These are phyloP conservation scores for Fusarium hostae DNA, from an alignment of 2,329 filamentous ascomycete species.

Conservation along the genomic window DNA sequence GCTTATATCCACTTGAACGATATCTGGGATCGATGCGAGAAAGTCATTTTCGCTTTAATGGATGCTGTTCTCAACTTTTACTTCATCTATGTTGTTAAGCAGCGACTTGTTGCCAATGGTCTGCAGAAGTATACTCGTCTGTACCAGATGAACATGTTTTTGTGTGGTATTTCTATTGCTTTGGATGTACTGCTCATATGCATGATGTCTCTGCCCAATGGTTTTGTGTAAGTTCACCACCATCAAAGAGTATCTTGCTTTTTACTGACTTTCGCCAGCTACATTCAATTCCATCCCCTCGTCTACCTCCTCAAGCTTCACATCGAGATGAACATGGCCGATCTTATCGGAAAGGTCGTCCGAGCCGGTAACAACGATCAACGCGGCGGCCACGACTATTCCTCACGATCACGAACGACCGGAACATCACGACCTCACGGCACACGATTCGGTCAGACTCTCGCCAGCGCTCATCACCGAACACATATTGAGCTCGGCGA, in stretches of 20 bases:
- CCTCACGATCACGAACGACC: constrained; percentile 31
- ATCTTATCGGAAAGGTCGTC: constrained; percentile 45
- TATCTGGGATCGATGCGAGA: constrained; percentile 63
- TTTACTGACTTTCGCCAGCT: constrained; percentile 14
- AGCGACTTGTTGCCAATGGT: constrained; percentile 58
- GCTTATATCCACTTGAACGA: constrained; percentile 56
- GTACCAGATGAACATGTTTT: constrained; percentile 50
- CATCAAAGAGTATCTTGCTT: rapidly evolving
- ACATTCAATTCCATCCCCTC: constrained; percentile 46
- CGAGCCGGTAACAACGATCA: constrained; percentile 36
- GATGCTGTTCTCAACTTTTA: constrained; percentile 60
- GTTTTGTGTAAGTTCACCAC: constrained; percentile 38
- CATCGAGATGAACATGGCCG: constrained; percentile 47
- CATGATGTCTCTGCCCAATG: constrained; percentile 46
- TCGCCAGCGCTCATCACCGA: constrained; percentile 35
- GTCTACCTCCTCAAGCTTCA: constrained; percentile 45
- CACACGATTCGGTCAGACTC: constrained; percentile 29
- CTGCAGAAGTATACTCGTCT: constrained; percentile 61
- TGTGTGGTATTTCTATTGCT: constrained; percentile 46
- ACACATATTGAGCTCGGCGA: constrained; percentile 45
- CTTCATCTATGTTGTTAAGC: constrained; percentile 57
- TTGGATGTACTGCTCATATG: constrained; percentile 44
- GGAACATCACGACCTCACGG: constrained; percentile 23
- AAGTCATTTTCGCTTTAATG: constrained; percentile 59
- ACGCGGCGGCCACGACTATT: constrained; percentile 31